Evolutionary conservation across 225 moss, liverwort and hornwort genomes (phyloP), one percentile per base, ranked within the genome.

Genomic region (Straminergon stramineum): DNA sequence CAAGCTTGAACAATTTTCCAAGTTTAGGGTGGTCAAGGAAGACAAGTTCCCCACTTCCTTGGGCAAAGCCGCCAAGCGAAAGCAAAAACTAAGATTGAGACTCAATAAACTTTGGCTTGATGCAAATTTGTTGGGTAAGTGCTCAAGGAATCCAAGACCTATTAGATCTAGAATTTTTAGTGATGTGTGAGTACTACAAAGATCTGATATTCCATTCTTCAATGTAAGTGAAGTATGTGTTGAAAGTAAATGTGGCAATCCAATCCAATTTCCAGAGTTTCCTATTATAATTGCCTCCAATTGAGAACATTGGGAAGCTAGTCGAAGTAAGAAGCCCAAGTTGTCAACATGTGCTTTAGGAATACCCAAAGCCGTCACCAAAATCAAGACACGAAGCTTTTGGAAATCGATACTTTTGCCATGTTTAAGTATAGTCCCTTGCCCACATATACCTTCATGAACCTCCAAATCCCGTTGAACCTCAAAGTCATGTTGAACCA

Each of bases 1-100:
- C 23, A 69, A 69, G n/a, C 13, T 69, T 22, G n/a, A n/a, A 22
- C n/a, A 69, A 0, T 0, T 0, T 1, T 0, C 0, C 22, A 69
- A n/a, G 2, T 69, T 4, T 0, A 69, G 7, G n/a, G 3, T n/a
- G 0, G 12, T 22, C 12, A 69, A 69, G 4, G 13, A n/a, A 22
- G n/a, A 11, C 4, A n/a, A n/a, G 22, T 13, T 69, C 13, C 17
- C 69, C 1, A 37, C 20, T 37, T 68, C 37, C 3, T 3, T 21
- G 0, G 68, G 21, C 4, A 68, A 68, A 6, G 17, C 2, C 13
- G 0, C 9, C 17, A 66, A 66, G 18, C 34, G 3, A 63, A 17
- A 8, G 34, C 65, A 65, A 65, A 2, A 32, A 34, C 18, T 34
- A 1, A 66, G 66, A 66, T 66, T 18, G 5, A 69, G n/a, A 3